Base-by-base conservation (phyloP, 129 eudicot species). In the Silybum marianum region DNA sequence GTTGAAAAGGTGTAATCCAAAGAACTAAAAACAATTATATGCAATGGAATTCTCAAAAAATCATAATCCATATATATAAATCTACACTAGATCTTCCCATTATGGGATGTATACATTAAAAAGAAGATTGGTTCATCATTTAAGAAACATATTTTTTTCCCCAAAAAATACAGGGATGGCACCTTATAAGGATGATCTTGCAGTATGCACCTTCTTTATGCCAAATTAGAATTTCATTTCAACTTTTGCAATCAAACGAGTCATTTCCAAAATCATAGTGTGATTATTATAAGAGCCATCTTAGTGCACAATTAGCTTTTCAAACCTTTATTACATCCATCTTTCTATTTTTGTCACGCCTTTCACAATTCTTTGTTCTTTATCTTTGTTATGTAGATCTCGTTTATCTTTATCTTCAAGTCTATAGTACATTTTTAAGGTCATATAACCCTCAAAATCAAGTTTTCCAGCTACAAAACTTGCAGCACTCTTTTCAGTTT, bases 91-190 rank as follows among this genome's bases (percentile, higher is more conserved):
- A 62, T 62, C 68, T 18, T 62, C 26, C 68, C 68, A 62, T 62
- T 24, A 3, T n/a, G 68, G 26, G 11, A 18, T n/a, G 24, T 62
- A 62, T 62, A 8, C 68, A 62, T 62, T 62, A 62, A 19, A n/a
- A 19, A 19, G 30, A 62, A 62, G 24, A 21, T 62, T 19, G 68
- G 26, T 7, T 62, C 23, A 62, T 62, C 68, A 62, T 62, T 62
- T 62, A 19, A 6, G 68, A 8, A 19, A 62, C 25, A 62, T n/a
- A 62, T 2, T 19, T 18, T 7, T 32, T 32, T 62, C 19, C 2
- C 68, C 25, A 62, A n/a, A 62, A 21, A 62, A 62, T 21, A 62
- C 68, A 62, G 68, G 68, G 25, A 62, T 62, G 68, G 68, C 68
- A 62, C 12, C 25, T 19, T 21, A 62, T 1, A 60, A 60, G 23